These are phyloP conservation scores for Fusarium fujikuroi DNA, from an alignment of 2,329 filamentous ascomycete species.

Conservation along the genomic window DNA sequence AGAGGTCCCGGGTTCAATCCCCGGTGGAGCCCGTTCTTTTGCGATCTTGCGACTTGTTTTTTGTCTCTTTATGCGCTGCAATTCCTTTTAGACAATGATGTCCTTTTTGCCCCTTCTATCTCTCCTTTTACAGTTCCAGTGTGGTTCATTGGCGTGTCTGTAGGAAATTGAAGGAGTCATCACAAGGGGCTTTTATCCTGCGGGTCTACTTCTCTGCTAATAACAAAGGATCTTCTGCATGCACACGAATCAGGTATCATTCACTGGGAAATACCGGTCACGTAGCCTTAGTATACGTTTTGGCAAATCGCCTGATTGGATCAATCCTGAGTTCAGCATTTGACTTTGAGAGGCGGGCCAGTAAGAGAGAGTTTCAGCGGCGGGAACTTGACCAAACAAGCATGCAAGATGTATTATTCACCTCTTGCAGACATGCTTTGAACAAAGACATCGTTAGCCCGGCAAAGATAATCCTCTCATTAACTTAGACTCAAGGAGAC, in stretches of 20 bases:
- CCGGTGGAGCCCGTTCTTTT: slow-evolving; percentile 46
- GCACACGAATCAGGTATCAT: not conserved
- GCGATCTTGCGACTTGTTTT: fast-evolving
- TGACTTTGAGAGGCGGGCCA: fast-evolving
- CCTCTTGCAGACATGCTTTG: fast-evolving
- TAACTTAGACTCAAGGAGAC: fast-evolving
- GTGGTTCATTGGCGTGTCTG: fast-evolving
- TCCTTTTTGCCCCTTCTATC: fast-evolving
- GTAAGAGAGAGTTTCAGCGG: fast-evolving
- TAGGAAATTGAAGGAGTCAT: fast-evolving
- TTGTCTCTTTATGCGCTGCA: not conserved
- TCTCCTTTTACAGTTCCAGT: not conserved
- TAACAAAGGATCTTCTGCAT: not conserved
- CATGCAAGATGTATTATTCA: fast-evolving
- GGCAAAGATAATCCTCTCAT: fast-evolving
- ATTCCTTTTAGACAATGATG: fast-evolving
- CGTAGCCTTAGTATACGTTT: not conserved
- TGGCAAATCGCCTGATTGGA: not conserved
- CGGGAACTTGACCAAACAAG: not conserved
- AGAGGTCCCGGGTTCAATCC: slow-evolving; percentile 60
- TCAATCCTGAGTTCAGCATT: not conserved
- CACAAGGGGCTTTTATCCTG: fast-evolving
- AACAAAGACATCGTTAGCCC: fast-evolving
- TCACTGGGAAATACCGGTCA: not conserved
- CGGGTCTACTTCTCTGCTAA: not conserved